A percentile compares a stretch with the other conserved stretches of the same genome.
These are phyloP conservation scores for Bruguiera sexangula DNA, from an alignment of 345 rosid genomes.

Conservation along the genomic window DNA sequence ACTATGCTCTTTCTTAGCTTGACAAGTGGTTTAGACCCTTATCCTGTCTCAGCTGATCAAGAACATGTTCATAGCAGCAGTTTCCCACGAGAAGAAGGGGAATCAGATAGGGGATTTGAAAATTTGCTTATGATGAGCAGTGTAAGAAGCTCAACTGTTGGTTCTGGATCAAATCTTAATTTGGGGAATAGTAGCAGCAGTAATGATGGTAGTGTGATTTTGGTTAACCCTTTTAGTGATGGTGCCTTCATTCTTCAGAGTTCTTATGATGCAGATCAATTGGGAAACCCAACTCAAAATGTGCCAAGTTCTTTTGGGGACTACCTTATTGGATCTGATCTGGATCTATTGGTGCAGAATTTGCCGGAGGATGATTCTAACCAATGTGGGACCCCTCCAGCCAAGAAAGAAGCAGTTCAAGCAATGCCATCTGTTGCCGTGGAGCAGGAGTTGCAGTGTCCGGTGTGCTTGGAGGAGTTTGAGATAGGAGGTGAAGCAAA, in stretches of 20 bases:
- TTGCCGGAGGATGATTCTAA: constrained; percentile 39
- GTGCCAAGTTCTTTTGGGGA: constrained; percentile 26
- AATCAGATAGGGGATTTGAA: constrained; percentile 26
- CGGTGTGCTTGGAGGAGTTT: constrained; percentile 54
- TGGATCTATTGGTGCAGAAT: constrained; percentile 40
- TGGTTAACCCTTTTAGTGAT: constrained; percentile 38
- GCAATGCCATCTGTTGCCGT: constrained; percentile 37
- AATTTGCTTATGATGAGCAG: constrained; percentile 24
- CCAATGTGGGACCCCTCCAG: constrained; percentile 38
- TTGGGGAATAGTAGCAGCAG: constrained; percentile 7
- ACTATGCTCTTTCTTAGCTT: constrained; percentile 40
- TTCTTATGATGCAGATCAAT: constrained; percentile 14
- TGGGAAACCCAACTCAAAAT: constrained; percentile 10
- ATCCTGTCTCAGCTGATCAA: constrained; percentile 13
- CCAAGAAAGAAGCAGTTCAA: constrained; percentile 33
- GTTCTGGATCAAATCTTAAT: constrained; percentile 16
- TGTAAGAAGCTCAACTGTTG: constrained; percentile 20
- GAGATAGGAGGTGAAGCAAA: constrained; percentile 55
- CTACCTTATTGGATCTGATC: constrained; percentile 42
- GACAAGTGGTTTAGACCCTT: constrained; percentile 29
- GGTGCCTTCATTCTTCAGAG: constrained; percentile 37
- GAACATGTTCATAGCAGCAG: constrained; percentile 17
- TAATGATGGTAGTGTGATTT: constrained; percentile 18
- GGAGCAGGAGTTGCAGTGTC: constrained; percentile 35
- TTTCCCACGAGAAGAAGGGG: constrained; percentile 21